Evolutionary conservation across 176 grass and related monocot species (phyloP).

Genomic region (Eleusine indica): DNA sequence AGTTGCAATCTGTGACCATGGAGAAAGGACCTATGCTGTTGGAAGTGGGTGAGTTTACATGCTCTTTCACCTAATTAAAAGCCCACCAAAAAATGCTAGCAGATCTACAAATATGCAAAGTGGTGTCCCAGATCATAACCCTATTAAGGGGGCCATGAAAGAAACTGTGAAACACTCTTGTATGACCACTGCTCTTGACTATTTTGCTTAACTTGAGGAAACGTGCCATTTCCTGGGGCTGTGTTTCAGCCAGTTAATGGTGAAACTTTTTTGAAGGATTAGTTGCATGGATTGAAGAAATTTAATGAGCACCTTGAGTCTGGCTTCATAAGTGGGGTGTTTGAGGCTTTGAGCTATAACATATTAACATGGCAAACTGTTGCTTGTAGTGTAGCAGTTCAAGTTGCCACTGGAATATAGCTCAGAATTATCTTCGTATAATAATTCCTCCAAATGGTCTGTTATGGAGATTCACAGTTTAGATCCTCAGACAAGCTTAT

Average conservation of each 20-base stretch:
- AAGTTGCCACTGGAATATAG: no score
- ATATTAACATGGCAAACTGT: no score
- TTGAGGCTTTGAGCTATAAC: background rate
- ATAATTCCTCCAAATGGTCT: no score
- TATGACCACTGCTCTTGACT: background rate
- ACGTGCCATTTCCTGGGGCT: background rate
- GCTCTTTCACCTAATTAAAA: slow-evolving; percentile 26
- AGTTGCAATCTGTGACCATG: background rate
- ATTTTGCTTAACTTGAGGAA: slow-evolving; percentile 18
- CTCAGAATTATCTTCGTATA: no score
- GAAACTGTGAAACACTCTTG: slow-evolving; percentile 8
- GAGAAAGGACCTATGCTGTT: slow-evolving; percentile 27
- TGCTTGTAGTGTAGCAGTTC: no score
- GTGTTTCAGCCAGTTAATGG: background rate
- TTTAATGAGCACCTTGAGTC: no score
- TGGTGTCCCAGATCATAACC: background rate
- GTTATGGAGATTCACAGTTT: no score
- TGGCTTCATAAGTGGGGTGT: no score
- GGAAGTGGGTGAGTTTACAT: slow-evolving; percentile 44
- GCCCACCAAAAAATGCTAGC: background rate
- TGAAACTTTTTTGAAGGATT: slow-evolving; percentile 10
- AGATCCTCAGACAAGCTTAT: no score
- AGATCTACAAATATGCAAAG: no score
- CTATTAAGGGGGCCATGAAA: slow-evolving; percentile 3
- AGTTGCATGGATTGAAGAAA: background rate